Evolutionary conservation across 306 rosid species (phyloP).

Genomic region (Citrullus mucosospermus): DNA sequence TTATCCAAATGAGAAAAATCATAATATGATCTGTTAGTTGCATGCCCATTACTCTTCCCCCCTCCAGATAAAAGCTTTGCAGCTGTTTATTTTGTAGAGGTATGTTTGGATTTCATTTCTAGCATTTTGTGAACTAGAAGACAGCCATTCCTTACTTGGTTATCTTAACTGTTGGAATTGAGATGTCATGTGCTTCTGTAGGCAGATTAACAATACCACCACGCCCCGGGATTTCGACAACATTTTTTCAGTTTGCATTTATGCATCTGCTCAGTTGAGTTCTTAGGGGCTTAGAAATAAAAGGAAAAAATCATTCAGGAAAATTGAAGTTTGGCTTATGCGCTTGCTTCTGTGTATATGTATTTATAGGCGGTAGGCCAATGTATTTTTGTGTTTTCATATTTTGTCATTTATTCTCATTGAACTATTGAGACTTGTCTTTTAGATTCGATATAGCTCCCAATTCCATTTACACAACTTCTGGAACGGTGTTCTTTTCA

Average conservation of each 20-base stretch:
- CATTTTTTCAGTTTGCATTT: not conserved
- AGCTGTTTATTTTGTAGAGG: not conserved
- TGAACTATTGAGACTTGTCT: not conserved
- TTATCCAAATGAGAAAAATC: slow-evolving; percentile 8
- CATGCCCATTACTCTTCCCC: not conserved
- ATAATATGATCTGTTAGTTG: slow-evolving; percentile 8
- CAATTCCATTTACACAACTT: not conserved
- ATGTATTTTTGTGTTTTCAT: not conserved
- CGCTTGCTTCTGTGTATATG: not conserved
- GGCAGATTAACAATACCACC: not conserved
- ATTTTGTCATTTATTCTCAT: not conserved
- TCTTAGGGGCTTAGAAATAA: not conserved
- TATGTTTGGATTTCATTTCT: not conserved
- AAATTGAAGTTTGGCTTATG: not conserved
- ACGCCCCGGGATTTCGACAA: not conserved
- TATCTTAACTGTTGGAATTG: not conserved
- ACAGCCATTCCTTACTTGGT: not conserved
- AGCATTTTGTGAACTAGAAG: slow-evolving; percentile 1
- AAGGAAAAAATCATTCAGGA: not conserved
- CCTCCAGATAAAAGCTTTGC: not conserved
- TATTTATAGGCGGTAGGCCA: not conserved
- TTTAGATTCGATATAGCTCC: not conserved
- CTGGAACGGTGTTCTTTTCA: not conserved
- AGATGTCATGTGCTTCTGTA: not conserved
- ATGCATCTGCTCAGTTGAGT: not conserved